These are phyloP conservation scores for Vigna angularis DNA, from an alignment of 306 rosid genomes.

Conservation along the genomic window DNA sequence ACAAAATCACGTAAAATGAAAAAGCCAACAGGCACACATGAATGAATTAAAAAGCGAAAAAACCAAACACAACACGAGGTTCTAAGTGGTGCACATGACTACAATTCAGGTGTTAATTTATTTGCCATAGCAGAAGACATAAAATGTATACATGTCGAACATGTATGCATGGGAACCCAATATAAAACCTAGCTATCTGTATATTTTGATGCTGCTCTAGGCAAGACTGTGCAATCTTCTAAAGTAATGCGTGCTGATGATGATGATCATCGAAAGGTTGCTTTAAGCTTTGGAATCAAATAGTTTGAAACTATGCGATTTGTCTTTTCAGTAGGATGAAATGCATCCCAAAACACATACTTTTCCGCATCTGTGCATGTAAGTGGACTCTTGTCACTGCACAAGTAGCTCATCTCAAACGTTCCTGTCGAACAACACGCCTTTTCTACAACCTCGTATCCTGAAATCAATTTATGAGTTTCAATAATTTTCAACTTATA, in stretches of 20 bases:
- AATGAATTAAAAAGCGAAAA: neutral
- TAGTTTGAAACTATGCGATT: slow-evolving; percentile 37
- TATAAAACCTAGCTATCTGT: neutral
- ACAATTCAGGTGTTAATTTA: neutral
- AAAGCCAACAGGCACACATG: no score
- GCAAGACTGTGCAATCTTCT: neutral
- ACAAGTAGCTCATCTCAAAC: slow-evolving; percentile 54
- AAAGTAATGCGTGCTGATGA: no score
- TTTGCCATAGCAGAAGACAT: neutral
- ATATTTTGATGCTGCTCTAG: neutral
- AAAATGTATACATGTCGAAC: neutral
- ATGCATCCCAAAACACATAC: slow-evolving; percentile 58
- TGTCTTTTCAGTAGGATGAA: slow-evolving; percentile 54
- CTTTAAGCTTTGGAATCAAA: slow-evolving; percentile 37
- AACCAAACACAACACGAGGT: neutral
- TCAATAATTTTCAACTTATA: neutral
- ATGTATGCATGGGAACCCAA: neutral
- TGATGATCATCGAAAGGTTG: slow-evolving; percentile 21
- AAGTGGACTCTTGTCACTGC: slow-evolving; percentile 46
- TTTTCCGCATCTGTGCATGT: slow-evolving; percentile 51
- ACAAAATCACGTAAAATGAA: no score
- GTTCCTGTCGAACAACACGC: slow-evolving; percentile 55
- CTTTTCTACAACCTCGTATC: slow-evolving; percentile 43
- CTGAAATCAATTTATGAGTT: slow-evolving; percentile 17
- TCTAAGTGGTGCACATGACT: neutral